phyloP scores from a whole-genome alignment of 306 rosid species.

The Sechiopsis laciniata region DNA sequence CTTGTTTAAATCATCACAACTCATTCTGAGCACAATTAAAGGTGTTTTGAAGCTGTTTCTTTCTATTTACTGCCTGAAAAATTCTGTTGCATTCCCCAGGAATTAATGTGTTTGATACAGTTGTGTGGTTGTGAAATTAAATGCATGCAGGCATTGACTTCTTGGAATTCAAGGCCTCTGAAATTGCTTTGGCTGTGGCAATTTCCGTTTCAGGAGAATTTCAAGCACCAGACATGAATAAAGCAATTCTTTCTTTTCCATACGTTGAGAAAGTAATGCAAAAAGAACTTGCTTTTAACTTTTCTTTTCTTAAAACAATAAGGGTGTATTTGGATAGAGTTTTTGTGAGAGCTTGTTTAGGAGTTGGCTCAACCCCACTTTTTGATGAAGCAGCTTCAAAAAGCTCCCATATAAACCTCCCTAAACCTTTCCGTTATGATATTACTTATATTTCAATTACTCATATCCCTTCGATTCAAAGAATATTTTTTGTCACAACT shows the following conservation, averaged over 20 bases:
- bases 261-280: slow-evolving; percentile 48
- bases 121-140: slow-evolving; percentile 32
- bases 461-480: too few species aligned
- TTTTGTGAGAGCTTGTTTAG: too few species aligned
- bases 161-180: slow-evolving; percentile 82
- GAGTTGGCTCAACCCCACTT: too few species aligned
- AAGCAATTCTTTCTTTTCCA: slow-evolving; percentile 41
- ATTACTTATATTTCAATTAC: too few species aligned
- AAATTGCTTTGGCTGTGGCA: slow-evolving; percentile 78
- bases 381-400: too few species aligned
- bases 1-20: slow-evolving; percentile 37
- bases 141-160: slow-evolving; percentile 64
- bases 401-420: too few species aligned
- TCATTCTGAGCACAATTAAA: slow-evolving; percentile 39
- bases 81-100: slow-evolving; percentile 17
- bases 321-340: too few species aligned
- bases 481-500: too few species aligned
- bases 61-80: slow-evolving; percentile 17
- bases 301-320: too few species aligned
- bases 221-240: slow-evolving; percentile 37
- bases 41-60: slow-evolving; percentile 34
- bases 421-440: too few species aligned
- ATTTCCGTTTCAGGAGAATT: slow-evolving; percentile 41
- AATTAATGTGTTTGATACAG: slow-evolving; percentile 35
- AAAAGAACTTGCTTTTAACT: slow-evolving; percentile 15